These are phyloP conservation scores for Diospyros lotus DNA, from an alignment of 148 eudicot genomes.

Conservation along the genomic window DNA sequence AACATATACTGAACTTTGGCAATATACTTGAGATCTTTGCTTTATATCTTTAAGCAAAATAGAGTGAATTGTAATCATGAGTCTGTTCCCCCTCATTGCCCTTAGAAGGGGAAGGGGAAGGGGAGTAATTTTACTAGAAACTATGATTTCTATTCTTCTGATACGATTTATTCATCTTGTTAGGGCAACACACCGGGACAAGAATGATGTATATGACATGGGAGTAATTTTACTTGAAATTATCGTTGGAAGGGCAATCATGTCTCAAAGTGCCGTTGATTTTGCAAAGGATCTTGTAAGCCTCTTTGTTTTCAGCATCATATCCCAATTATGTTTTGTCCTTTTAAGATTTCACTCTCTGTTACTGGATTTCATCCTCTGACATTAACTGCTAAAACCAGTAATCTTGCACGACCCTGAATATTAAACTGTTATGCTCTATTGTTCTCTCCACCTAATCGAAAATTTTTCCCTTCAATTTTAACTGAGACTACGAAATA, in stretches of 20 bases:
- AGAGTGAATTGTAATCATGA: too few species aligned
- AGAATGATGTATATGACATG: slow-evolving; percentile 59
- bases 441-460: too few species aligned
- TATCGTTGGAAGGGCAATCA: slow-evolving; percentile 53
- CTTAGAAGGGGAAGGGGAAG: background rate
- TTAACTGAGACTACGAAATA: background rate
- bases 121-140: background rate
- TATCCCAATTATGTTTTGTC: background rate
- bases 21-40: too few species aligned
- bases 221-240: slow-evolving; percentile 74
- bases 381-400: too few species aligned
- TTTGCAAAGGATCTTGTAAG: slow-evolving; percentile 67
- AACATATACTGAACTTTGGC: too few species aligned
- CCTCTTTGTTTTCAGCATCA: background rate
- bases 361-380: too few species aligned
- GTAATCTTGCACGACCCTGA: too few species aligned
- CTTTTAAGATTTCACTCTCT: too few species aligned
- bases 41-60: too few species aligned
- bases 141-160: background rate
- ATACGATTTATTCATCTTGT: slow-evolving; percentile 1
- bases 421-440: too few species aligned
- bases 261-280: slow-evolving; percentile 34
- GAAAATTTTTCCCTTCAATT: too few species aligned
- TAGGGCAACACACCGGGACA: slow-evolving; percentile 41
- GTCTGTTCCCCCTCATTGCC: background rate